Base-by-base conservation (phyloP, 176 grass and related monocot genomes). In the Elymus sibiricus region DNA sequence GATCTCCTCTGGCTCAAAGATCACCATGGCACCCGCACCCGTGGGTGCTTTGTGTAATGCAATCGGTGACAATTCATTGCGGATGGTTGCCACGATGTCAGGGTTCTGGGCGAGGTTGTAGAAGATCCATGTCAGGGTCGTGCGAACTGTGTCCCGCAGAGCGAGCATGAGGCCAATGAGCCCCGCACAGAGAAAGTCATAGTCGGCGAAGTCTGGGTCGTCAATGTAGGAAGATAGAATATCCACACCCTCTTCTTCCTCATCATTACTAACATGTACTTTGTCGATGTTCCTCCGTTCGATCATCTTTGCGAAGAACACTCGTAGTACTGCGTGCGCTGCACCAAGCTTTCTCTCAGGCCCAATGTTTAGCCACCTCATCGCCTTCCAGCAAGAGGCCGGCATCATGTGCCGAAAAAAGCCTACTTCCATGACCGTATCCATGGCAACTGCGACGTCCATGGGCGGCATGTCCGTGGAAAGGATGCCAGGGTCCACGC, bases 361-460 rank as follows among this genome's bases (percentile, higher is more conserved):
- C 28, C 64, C 64, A 3, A 66, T 66, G 28, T 66, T 32, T 32
- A 32, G 5, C 28, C 13, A 32, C 64, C 64, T 66, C 64, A 66
- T 16, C 14, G 28, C 28, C 12, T 17, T 66, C 90, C 90, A 92
- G 9, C 29, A 74, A 9, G 9, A 26, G 11, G 53, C 66, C 56
- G 78, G 78, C 60, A 80, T 21, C 0, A 10, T 19, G 38, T 65
- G 78, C 4, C 60, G 59, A 4, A 80, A 1, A 2, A 80, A 25
- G 1, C 31, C 8, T 24, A 80, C 78, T 8, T 80, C 60, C 78
- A 80, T 44, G 24, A 44, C 15, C 2, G 2, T 32, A 13, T 66
- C 64, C 64, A 66, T 66, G 64, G 64, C 27, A 29, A 1, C 14
- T 0, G 4, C 15, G 37, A 43, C 5, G 4, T 38, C 60, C 56